Percentiles rank a stretch among this genome's conserved stretches.
Evolutionary conservation across 148 eudicot genomes (phyloP).

Genomic region (Pharnaceum exiguum): DNA sequence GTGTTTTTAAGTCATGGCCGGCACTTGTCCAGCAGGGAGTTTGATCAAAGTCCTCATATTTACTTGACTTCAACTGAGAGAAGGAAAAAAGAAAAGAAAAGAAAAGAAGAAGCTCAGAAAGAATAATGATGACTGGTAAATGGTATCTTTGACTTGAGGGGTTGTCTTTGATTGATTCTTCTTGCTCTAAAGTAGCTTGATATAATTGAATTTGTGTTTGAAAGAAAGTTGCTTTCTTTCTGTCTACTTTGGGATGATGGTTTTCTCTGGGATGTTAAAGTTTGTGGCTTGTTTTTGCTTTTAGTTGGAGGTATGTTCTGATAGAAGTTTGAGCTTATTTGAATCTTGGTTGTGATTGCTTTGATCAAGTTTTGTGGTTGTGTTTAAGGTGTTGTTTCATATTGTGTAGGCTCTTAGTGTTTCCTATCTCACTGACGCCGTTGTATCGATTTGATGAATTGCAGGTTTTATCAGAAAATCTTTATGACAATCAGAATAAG

Average conservation of each 20-base stretch:
- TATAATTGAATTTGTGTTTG: background rate
- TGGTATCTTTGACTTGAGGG: conserved; percentile 13
- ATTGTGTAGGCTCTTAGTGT: background rate
- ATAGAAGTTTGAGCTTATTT: background rate
- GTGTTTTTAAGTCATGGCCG: conserved; percentile 21
- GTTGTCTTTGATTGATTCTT: background rate
- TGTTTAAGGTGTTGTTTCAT: background rate
- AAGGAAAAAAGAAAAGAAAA: conserved; percentile 2
- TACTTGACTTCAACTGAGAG: conserved; percentile 15
- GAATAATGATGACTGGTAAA: conserved; percentile 12
- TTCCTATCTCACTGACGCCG: background rate
- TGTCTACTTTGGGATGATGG: background rate
- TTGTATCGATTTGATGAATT: background rate
- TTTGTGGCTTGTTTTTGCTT: conserved; percentile 1
- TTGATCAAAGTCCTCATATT: conserved; percentile 9
- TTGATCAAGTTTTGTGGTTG: background rate
- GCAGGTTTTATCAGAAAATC: background rate
- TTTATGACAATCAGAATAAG: background rate
- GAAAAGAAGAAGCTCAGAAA: background rate
- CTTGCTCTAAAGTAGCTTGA: background rate
- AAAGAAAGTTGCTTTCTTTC: conserved; percentile 5
- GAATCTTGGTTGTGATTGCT: background rate
- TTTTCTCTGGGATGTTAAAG: background rate
- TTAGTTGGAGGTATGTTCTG: conserved; percentile 15
- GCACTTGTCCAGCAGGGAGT: conserved; percentile 17